phyloP scores from a whole-genome alignment of 345 rosid species.

The Excoecaria agallocha region DNA sequence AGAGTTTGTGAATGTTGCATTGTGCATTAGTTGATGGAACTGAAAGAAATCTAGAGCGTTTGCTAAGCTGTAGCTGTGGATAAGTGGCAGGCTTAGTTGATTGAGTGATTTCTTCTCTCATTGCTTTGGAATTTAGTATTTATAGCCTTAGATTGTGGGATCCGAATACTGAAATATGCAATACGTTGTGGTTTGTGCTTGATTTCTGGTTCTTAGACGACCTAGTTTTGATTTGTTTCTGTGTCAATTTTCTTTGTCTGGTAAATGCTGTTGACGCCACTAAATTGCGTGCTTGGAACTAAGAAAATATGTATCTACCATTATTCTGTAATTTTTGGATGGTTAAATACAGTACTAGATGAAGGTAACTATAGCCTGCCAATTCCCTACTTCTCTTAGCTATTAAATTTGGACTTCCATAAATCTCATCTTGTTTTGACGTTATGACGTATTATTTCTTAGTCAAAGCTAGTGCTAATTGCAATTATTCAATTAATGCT shows the following conservation, averaged over 20 bases:
- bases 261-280: constrained; percentile 12
- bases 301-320: not conserved
- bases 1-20: not conserved
- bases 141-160: not conserved
- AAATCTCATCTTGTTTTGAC: constrained; percentile 9
- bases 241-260: constrained; percentile 16
- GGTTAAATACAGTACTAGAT: not conserved
- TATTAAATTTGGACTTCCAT: not conserved
- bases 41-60: not conserved
- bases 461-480: not conserved
- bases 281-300: constrained; percentile 4
- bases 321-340: not conserved
- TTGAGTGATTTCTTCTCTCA: not conserved
- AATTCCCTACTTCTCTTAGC: not conserved
- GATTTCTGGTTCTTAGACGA: too few relatives aligned
- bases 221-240: not conserved
- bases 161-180: not conserved
- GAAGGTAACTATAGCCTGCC: not conserved
- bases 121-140: not conserved
- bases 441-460: not conserved
- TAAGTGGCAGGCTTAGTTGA: constrained; percentile 1
- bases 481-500: not conserved
- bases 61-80: not conserved
- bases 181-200: not conserved
- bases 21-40: constrained; percentile 15